These are phyloP conservation scores for Thermothelomyces thermophilus DNA, from an alignment of 2,329 filamentous ascomycete species.

Conservation along the genomic window DNA sequence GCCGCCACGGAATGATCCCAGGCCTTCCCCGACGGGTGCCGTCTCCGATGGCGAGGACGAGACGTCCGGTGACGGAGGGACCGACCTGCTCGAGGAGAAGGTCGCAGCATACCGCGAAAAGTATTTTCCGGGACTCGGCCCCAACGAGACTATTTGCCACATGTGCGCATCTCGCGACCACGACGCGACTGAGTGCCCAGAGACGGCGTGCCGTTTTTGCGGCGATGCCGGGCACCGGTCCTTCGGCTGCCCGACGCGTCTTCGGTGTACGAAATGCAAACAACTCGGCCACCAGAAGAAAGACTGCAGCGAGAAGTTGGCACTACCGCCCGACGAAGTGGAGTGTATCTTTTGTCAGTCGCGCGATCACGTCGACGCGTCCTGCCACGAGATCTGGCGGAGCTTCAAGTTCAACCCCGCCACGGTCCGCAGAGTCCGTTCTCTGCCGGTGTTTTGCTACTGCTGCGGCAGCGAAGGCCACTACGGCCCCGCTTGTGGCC, in stretches of 20 bases:
- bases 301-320: constrained; percentile 51
- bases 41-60: not conserved
- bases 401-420: constrained; percentile 41
- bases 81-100: not conserved
- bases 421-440: constrained; percentile 41
- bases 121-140: constrained; percentile 47
- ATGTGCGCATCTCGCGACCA: constrained; percentile 47
- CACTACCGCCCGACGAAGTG: constrained; percentile 41
- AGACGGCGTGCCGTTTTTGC: constrained; percentile 44
- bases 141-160: constrained; percentile 42
- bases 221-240: constrained; percentile 39
- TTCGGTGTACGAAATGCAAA: constrained; percentile 53
- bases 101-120: constrained; percentile 20
- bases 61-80: not conserved
- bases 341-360: constrained; percentile 57
- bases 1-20: not conserved
- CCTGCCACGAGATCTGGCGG: constrained; percentile 56
- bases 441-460: constrained; percentile 49
- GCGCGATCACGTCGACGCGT: constrained; percentile 49
- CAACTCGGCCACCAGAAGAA: constrained; percentile 52
- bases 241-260: constrained; percentile 44
- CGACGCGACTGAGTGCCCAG: constrained; percentile 38
- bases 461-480: constrained; percentile 49
- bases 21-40: not conserved
- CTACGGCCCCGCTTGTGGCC: constrained; percentile 50